phyloP scores from a whole-genome alignment of 179 eudicot species.

The Spinacia oleracea region DNA sequence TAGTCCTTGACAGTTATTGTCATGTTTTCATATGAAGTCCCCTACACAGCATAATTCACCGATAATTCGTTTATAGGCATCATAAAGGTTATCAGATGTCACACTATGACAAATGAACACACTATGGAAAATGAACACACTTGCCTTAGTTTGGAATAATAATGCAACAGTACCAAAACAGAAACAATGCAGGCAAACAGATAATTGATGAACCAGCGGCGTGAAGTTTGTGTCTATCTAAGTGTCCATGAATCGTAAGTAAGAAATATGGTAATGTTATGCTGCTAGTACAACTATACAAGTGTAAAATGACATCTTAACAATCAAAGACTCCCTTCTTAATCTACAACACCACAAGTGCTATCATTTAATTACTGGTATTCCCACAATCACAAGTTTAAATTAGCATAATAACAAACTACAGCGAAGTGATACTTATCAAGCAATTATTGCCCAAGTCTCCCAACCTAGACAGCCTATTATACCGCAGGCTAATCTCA shows the following conservation, averaged over 20 bases:
- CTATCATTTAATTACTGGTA: background rate
- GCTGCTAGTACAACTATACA: background rate
- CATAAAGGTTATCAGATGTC: background rate
- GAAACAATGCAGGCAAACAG: background rate
- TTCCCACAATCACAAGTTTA: background rate
- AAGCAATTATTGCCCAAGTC: background rate
- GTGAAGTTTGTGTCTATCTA: background rate
- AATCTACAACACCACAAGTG: background rate
- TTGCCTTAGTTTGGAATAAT: background rate
- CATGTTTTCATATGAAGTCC: constrained; percentile 97
- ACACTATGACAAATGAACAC: background rate
- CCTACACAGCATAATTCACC: constrained; percentile 50
- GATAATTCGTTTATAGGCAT: constrained; percentile 3
- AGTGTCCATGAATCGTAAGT: background rate
- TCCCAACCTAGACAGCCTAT: background rate
- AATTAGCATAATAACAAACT: background rate
- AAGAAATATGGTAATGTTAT: background rate
- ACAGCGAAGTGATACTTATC: background rate
- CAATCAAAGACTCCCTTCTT: background rate
- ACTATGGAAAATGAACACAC: background rate
- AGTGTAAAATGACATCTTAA: background rate
- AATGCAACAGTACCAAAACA: background rate
- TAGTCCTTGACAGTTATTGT: constrained; percentile 77
- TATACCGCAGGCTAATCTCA: background rate
- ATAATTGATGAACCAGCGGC: background rate